These are phyloP conservation scores for Madurella fahalii DNA, from an alignment of 2,329 filamentous ascomycete genomes.

Conservation along the genomic window DNA sequence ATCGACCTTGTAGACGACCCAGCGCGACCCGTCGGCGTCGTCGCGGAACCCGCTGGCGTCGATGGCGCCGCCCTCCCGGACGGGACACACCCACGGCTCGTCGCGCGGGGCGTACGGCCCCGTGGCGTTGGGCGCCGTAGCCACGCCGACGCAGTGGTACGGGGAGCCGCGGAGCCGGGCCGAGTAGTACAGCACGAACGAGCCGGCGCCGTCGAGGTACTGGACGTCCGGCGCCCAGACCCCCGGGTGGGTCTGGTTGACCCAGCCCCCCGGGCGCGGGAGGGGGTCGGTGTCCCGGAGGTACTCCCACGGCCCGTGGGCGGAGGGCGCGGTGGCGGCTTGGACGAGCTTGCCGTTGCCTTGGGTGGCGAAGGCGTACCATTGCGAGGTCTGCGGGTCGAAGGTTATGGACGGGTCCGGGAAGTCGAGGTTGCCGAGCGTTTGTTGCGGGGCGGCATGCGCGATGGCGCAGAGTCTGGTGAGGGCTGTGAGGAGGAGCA, in stretches of 20 bases:
- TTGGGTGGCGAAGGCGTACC: conserved; percentile 48
- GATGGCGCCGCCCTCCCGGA: conserved; percentile 55
- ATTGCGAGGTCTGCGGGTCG: conserved; percentile 35
- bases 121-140: conserved; percentile 41
- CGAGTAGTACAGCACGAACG: conserved; percentile 49
- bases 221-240: conserved; percentile 51
- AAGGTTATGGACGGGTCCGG: conserved; percentile 43
- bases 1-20: conserved; percentile 64
- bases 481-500: background rate
- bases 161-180: conserved; percentile 29
- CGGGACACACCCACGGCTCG: conserved; percentile 49
- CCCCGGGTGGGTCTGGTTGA: conserved; percentile 32
- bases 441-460: background rate
- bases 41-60: conserved; percentile 59
- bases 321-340: conserved; percentile 43
- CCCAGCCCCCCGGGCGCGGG: conserved; percentile 43
- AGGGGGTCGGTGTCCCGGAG: too few species aligned
- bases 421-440: conserved; percentile 33
- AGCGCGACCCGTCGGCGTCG: conserved; percentile 41
- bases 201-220: conserved; percentile 34
- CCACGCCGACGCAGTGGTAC: conserved; percentile 55
- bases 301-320: too few species aligned
- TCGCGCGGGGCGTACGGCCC: conserved; percentile 50
- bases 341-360: conserved; percentile 42
- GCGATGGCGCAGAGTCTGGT: background rate